phyloP scores from a whole-genome alignment of 2,329 filamentous ascomycete species.

The Plenodomus biglobosus region DNA sequence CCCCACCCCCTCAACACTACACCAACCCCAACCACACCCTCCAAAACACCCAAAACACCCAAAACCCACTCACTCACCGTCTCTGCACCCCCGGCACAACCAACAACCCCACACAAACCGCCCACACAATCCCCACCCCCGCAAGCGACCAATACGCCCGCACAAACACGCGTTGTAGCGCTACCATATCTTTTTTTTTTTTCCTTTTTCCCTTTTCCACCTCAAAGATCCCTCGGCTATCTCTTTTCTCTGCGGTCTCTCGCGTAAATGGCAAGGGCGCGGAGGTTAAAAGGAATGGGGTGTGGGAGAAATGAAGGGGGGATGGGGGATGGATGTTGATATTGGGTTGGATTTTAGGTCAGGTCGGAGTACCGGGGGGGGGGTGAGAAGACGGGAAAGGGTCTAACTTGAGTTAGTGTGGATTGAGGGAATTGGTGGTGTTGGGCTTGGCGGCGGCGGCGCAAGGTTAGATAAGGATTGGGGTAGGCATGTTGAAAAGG shows the following conservation, averaged over 20 bases:
- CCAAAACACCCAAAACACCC: too few species aligned
- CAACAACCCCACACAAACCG: constrained; percentile 64
- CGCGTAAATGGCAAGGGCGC: background rate
- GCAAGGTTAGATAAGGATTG: too few species aligned
- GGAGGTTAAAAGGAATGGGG: too few species aligned
- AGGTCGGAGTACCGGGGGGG: background rate
- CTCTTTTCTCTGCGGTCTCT: background rate
- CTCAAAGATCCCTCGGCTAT: background rate
- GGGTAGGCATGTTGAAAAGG: too few species aligned
- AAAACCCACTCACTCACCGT: too few species aligned
- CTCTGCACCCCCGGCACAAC: constrained; percentile 73
- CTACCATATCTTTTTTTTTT: constrained; percentile 22
- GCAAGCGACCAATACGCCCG: constrained; percentile 45
- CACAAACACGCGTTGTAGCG: constrained; percentile 31
- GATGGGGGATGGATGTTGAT: background rate
- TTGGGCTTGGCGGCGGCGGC: background rate
- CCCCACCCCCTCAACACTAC: background rate
- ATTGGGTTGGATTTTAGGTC: background rate
- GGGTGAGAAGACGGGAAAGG: background rate
- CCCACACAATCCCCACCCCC: constrained; percentile 65
- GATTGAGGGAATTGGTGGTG: background rate
- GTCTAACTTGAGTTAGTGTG: background rate
- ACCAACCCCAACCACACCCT: too few species aligned
- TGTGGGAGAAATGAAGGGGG: background rate
- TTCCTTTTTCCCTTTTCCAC: background rate